These are phyloP conservation scores for Lepidium sativum DNA, from an alignment of 345 rosid species.

Conservation along the genomic window DNA sequence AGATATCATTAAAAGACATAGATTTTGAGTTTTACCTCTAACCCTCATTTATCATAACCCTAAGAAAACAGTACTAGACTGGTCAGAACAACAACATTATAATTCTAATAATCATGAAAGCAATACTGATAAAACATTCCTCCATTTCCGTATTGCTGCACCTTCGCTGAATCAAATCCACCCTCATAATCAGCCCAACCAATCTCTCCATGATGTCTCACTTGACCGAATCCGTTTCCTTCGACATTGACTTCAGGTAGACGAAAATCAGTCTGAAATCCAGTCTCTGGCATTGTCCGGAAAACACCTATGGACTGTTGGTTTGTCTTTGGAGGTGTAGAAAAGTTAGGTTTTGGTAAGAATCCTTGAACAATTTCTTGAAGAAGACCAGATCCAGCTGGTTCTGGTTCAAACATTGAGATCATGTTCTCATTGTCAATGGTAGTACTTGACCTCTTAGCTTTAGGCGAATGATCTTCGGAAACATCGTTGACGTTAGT, in stretches of 20 bases:
- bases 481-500: neutral
- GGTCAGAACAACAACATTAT: neutral
- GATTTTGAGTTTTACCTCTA: neutral
- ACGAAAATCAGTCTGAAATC: constrained; percentile 7
- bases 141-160: constrained; percentile 9
- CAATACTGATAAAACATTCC: constrained; percentile 23
- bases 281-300: neutral
- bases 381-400: constrained; percentile 66
- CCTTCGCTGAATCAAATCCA: constrained; percentile 16
- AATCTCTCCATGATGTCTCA: constrained; percentile 19
- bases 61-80: neutral
- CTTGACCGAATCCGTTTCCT: constrained; percentile 17
- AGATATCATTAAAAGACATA: too few relatives aligned
- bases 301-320: constrained; percentile 1
- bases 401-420: constrained; percentile 45
- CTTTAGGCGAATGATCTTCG: constrained; percentile 23
- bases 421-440: constrained; percentile 19
- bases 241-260: neutral
- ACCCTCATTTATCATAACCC: constrained; percentile 4
- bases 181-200: constrained; percentile 14
- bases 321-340: constrained; percentile 1
- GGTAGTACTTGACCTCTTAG: constrained; percentile 24
- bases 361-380: constrained; percentile 81
- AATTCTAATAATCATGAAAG: constrained; percentile 15
- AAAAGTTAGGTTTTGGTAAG: constrained; percentile 28